A percentile compares a stretch with the other conserved stretches of the same genome.
These are phyloP conservation scores for Didymella glomerata DNA, from an alignment of 2,329 filamentous ascomycete genomes.

Conservation along the genomic window DNA sequence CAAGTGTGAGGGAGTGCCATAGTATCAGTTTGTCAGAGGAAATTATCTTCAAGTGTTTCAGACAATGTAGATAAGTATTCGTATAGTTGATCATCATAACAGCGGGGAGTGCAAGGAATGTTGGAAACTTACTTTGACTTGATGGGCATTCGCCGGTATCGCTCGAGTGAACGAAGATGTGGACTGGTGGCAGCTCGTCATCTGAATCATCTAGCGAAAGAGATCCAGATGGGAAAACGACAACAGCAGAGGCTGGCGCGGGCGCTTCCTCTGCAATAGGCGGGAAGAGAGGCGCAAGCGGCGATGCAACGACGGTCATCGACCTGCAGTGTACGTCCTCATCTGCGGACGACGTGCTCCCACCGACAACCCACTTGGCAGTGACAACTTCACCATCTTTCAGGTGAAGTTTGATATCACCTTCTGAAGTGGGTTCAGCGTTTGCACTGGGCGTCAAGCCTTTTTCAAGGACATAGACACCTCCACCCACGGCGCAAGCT, in stretches of 20 bases:
- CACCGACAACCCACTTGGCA: slow-evolving; percentile 63
- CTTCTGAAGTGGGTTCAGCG: slow-evolving; percentile 15
- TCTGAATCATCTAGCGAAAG: slow-evolving; percentile 53
- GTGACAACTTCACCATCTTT: slow-evolving; percentile 67
- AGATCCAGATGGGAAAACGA: slow-evolving; percentile 69
- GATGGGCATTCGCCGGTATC: slow-evolving; percentile 90
- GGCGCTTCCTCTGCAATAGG: slow-evolving; percentile 77
- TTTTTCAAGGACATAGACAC: slow-evolving; percentile 84
- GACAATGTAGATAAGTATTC: slow-evolving; percentile 99
- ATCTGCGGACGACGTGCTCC: slow-evolving; percentile 32
- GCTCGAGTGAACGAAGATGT: slow-evolving; percentile 78
- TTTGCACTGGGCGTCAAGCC: slow-evolving; percentile 58
- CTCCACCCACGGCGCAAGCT: slow-evolving; percentile 88
- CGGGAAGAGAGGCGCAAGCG: slow-evolving; percentile 73
- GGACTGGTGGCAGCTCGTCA: slow-evolving; percentile 58
- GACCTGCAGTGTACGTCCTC: slow-evolving; percentile 61
- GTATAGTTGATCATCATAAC: slow-evolving; percentile 82
- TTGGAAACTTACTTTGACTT: slow-evolving; percentile 81
- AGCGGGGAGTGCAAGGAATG: slow-evolving; percentile 34
- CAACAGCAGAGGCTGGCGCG: slow-evolving; percentile 74
- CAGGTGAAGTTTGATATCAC: slow-evolving; percentile 58
- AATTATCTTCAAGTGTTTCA: slow-evolving; percentile 88
- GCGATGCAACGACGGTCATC: slow-evolving; percentile 73
- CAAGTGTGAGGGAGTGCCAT: slow-evolving; percentile 46
- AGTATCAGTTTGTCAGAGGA: slow-evolving; percentile 88